Evolutionary conservation across 495 filamentous ascomycete species (phyloP), one percentile per base, ranked within the genome.

Genomic region (Podospora comata): DNA sequence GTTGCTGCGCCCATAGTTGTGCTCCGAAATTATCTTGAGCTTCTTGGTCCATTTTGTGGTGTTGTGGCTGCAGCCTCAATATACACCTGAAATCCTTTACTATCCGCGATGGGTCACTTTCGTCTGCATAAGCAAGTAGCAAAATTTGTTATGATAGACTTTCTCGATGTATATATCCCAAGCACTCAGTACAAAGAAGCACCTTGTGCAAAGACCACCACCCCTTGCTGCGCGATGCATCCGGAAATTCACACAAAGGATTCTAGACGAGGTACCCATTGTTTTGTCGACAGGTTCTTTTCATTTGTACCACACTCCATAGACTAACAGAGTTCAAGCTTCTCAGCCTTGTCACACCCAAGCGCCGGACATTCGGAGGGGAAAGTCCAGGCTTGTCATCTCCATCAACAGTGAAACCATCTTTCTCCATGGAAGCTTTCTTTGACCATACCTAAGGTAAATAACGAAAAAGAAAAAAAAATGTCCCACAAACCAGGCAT

Each of bases 401-500:
- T 11, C 34, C 34, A 5, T 39, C 34, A 39, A 0, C 34, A 48
- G 15, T 32, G 39, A 48, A 11, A 6, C 39, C 39, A 48, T 48
- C 6, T 7, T 32, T 32, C 5, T 6, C 4, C 30, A 7, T 48
- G 39, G 6, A 48, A 13, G 2, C 7, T 13, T 48, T 48, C 39
- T 48, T 48, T 48, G 6, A 48, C 2, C 15, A 48, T 11, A 23
- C 23, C 23, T 23, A 23, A 23, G 23, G 1, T 23, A 23, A 2
- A 23, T 1, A 39, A 4, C 39, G 2, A 18, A 5, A 44, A 11
- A n/a, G n/a, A n/a, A 3, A 9, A 48, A 23, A 61, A 28, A 23
- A 61, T 61, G 59, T 4, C 32, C 11, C n/a, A 15, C 20, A 28
- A 28, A 63, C 32, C 61, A 30, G 67, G 64, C 27, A 56, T 74